phyloP scores from a whole-genome alignment of 352 stramenopile genomes.

The Phytophthora capsici region DNA sequence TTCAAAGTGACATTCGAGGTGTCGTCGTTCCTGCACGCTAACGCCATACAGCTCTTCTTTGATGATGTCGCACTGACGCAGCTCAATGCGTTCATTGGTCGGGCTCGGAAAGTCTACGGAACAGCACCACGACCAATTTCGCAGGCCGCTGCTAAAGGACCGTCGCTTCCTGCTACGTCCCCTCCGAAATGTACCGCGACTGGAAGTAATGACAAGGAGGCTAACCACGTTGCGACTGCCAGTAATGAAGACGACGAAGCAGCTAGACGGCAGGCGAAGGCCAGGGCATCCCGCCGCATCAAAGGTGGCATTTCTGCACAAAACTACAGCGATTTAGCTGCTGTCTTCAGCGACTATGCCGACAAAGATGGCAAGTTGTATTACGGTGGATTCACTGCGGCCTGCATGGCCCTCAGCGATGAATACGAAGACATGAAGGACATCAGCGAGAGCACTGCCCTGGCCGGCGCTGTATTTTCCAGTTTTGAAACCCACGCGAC shows the following conservation, averaged over 20 bases:
- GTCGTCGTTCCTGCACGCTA: conserved; percentile 78
- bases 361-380: conserved; percentile 61
- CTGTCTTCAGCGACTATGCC: conserved; percentile 60
- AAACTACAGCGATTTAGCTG: conserved; percentile 57
- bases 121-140: conserved; percentile 20
- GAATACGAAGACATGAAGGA: conserved; percentile 69
- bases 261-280: conserved; percentile 19
- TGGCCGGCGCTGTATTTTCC: conserved; percentile 78
- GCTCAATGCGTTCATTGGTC: conserved; percentile 82
- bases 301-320: conserved; percentile 60
- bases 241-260: conserved; percentile 16
- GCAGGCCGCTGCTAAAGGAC: conserved; percentile 9
- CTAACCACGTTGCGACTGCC: too few relatives aligned
- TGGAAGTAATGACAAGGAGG: not conserved
- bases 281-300: conserved; percentile 36
- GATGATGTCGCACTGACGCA: conserved; percentile 84
- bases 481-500: conserved; percentile 65
- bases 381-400: conserved; percentile 67
- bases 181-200: conserved; percentile 2
- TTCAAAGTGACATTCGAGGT: conserved; percentile 88
- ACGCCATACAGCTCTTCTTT: conserved; percentile 87
- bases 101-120: conserved; percentile 62
- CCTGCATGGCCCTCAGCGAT: conserved; percentile 62
- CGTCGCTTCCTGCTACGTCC: not conserved
- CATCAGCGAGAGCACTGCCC: conserved; percentile 63